Conservation (phyloP, 306 rosid genomes). For the Cicer pinnatifidum region DNA sequence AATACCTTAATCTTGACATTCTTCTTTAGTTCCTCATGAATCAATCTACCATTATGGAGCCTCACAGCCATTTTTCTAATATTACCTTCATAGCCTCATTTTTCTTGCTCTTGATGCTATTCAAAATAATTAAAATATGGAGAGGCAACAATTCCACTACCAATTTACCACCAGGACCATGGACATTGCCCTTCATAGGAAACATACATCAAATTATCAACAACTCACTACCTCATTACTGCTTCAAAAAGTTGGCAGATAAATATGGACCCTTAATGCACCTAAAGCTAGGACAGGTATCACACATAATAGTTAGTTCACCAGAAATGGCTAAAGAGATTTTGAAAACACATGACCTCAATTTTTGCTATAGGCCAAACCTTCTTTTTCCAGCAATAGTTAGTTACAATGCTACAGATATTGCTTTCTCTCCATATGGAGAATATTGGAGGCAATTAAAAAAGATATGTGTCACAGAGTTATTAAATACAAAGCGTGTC, state of each 20-base stretch:
- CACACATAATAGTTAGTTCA: conserved; percentile 34
- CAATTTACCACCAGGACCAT: conserved; percentile 42
- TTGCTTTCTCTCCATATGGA: conserved; percentile 28
- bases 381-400: not conserved
- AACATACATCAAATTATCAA: not conserved
- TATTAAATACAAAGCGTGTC: conserved; percentile 41
- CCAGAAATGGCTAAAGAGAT: conserved; percentile 29
- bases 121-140: not conserved
- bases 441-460: conserved; percentile 43
- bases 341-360: conserved; percentile 35
- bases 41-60: conserved; percentile 18
- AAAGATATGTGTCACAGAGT: conserved; percentile 48
- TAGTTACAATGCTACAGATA: not conserved
- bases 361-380: conserved; percentile 22
- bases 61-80: not conserved
- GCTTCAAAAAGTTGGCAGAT: not conserved
- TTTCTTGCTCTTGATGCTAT: not conserved
- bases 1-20: not conserved
- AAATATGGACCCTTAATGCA: conserved; percentile 43
- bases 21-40: not conserved
- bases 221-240: not conserved
- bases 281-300: conserved; percentile 40
- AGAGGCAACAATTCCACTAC: not conserved
- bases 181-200: conserved; percentile 36
- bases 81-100: not conserved